These are phyloP conservation scores for Fusarium sambucinum DNA, from an alignment of 2,329 filamentous ascomycete species.

Conservation along the genomic window DNA sequence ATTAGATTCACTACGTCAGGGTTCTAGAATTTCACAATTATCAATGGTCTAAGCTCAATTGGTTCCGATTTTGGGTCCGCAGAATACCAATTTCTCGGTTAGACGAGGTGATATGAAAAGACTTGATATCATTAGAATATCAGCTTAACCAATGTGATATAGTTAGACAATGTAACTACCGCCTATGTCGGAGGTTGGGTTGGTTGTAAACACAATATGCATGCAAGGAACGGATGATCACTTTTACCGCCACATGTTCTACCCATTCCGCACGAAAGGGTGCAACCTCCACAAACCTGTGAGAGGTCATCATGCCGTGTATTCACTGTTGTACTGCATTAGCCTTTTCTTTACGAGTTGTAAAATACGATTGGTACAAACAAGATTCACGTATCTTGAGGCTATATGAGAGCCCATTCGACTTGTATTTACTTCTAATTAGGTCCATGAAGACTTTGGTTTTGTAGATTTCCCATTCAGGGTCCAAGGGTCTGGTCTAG, in stretches of 20 bases:
- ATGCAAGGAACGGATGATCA: constrained; percentile 34
- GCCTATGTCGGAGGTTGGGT: constrained; percentile 21
- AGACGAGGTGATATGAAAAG: constrained; percentile 2
- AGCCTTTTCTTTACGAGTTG: not conserved
- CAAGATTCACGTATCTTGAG: not conserved
- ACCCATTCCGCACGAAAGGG: constrained; percentile 13
- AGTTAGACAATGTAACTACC: too few species aligned
- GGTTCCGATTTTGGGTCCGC: constrained; percentile 37
- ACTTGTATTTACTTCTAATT: too few species aligned
- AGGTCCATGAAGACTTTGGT: not conserved
- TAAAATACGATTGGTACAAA: not conserved
- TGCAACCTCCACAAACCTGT: constrained; percentile 24
- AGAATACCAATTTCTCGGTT: constrained; percentile 13
- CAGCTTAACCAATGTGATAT: too few species aligned
- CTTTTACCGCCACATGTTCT: constrained; percentile 18
- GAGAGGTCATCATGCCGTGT: constrained; percentile 19
- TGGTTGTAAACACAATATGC: constrained; percentile 3
- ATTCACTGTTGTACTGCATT: constrained; percentile 21
- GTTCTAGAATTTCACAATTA: constrained; percentile 46
- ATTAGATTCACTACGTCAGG: constrained; percentile 43
- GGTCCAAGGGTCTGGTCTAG: constrained; percentile 25
- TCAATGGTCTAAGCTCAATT: constrained; percentile 48
- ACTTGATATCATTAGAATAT: too few species aligned
- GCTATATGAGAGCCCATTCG: not conserved
- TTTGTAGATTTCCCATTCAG: constrained; percentile 7